Percentiles rank a stretch among this genome's conserved stretches.
Conservation (phyloP, 345 rosid genomes). For the Eucalyptus erythrocorys region DNA sequence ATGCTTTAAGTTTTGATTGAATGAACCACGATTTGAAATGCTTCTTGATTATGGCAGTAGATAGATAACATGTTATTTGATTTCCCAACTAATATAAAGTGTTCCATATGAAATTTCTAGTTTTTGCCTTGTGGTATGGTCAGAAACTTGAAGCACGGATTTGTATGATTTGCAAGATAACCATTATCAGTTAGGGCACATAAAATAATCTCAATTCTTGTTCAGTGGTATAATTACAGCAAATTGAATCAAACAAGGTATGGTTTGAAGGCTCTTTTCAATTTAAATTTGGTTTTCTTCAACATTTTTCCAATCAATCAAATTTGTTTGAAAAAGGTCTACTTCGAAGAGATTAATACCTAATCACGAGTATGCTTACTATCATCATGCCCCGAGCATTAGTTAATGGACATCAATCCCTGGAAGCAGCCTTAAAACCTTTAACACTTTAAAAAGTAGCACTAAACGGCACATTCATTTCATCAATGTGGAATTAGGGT, state of each 20-base stretch:
- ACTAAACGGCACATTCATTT: background rate
- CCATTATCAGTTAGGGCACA: background rate
- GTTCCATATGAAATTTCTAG: background rate
- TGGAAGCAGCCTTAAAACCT: background rate
- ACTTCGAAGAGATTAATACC: background rate
- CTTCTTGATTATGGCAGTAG: background rate
- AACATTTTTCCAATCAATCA: background rate
- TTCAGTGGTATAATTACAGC: background rate
- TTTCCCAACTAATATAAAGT: background rate
- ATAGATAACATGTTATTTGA: background rate
- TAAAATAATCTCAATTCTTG: background rate
- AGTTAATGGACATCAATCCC: background rate
- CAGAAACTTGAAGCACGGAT: background rate
- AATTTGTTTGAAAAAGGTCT: background rate
- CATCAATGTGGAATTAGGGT: background rate
- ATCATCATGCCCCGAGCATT: background rate
- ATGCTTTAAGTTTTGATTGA: background rate
- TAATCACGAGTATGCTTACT: background rate
- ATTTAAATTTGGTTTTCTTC: background rate
- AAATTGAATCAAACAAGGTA: background rate
- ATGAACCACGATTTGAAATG: background rate
- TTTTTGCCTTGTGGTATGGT: background rate
- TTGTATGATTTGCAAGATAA: background rate
- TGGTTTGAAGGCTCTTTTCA: background rate
- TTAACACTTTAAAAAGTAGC: background rate